Base-by-base conservation (phyloP, 495 filamentous ascomycete genomes). In the Physcia stellaris region DNA sequence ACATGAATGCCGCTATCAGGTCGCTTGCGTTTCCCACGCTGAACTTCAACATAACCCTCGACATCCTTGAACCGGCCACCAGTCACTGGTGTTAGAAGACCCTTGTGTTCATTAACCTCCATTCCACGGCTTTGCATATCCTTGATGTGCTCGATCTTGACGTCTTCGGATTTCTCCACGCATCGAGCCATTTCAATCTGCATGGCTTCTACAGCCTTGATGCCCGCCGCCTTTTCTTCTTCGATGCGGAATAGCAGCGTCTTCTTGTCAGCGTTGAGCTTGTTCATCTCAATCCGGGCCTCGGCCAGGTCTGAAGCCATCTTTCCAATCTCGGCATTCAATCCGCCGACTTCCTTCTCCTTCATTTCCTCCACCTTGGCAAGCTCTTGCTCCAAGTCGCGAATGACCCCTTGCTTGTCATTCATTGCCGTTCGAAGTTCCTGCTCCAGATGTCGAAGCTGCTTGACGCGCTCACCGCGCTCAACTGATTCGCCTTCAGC, bases 1-100 rank as follows among this genome's bases (percentile, higher is more conserved):
- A 82, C 66, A 10, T 66, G 77, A 51, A 81, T 50, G 2, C 72
- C 78, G 50, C 72, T 78, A 40, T 80, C 75, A 45, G 75, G 63
- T 32, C 64, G 41, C 41, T 66, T 66, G 12, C 66, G 65, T 20
- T 66, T 52, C 5, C 63, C 60, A 29, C 61, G 46, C 41, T 69
- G 64, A 1, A 53, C 34, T 27, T 44, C 32, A 16, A 42, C 47
- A 11, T 49, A 37, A 34, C 41, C 41, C 29, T 45, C 41, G 6
- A 67, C 51, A 50, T 72, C 65, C 24, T 60, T 55, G 37, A 63
- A 68, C 6, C 64, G 50, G 5, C 53, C 56, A 45, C 54, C 57
- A 40, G 56, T 65, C 28, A 64, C 56, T 0, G 66, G 67, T 0
- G 67, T 70, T 16, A 70, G 56, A 6, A 68, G 63, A 1, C 50